A percentile compares a stretch with the other conserved stretches of the same genome.
These are phyloP conservation scores for Suillus luteus DNA, from an alignment of 768 basidiomycete species.

Conservation along the genomic window DNA sequence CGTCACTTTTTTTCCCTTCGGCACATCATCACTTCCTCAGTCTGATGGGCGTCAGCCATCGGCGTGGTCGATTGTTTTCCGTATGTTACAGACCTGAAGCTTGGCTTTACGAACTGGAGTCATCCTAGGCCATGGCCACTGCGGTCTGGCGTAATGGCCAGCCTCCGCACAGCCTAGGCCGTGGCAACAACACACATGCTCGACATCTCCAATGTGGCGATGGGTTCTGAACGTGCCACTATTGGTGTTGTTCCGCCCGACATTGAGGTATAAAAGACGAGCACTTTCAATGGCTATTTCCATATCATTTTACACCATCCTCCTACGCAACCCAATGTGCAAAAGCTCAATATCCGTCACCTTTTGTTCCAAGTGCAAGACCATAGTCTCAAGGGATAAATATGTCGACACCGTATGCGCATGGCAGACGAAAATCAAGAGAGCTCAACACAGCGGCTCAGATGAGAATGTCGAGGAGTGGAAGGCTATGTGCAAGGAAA, in stretches of 20 bases:
- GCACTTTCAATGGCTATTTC: neutral
- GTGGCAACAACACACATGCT: neutral
- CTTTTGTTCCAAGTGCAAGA: neutral
- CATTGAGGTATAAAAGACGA: neutral
- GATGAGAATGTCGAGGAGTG: neutral
- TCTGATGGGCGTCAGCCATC: neutral
- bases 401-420: neutral
- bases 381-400: neutral
- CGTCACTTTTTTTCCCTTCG: neutral
- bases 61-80: neutral
- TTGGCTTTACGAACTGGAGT: neutral
- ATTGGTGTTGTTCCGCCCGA: neutral
- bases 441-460: neutral
- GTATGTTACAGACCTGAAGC: neutral
- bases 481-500: neutral
- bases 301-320: no score
- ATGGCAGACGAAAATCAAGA: neutral
- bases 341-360: conserved; percentile 43
- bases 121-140: neutral
- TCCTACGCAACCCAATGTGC: conserved; percentile 48
- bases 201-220: neutral
- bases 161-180: neutral
- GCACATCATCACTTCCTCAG: neutral
- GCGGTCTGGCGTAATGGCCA: neutral
- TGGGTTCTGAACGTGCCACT: neutral